Evolutionary conservation across 208 protist species (phyloP).

Genomic region (Entamoeba dispar): DNA sequence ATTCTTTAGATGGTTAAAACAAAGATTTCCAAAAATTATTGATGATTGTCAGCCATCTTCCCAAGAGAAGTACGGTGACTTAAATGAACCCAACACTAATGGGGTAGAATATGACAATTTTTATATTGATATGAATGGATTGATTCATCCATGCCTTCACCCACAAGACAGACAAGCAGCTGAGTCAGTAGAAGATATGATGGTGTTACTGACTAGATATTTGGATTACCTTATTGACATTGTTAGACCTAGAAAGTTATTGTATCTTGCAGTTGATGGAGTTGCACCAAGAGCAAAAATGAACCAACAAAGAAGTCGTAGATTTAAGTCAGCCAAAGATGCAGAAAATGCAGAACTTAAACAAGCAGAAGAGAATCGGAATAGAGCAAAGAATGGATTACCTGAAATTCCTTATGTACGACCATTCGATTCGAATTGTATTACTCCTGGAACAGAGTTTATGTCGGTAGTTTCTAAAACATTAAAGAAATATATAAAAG

Average conservation of each 20-base stretch:
- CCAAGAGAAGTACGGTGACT: background rate
- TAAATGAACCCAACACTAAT: background rate
- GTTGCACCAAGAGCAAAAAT: constrained; percentile 33
- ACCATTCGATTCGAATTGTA: constrained; percentile 11
- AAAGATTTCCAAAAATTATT: constrained; percentile 1
- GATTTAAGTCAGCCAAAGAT: constrained; percentile 20
- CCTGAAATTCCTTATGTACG: background rate
- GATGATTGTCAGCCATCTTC: background rate
- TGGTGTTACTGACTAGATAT: constrained; percentile 72
- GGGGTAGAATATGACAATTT: background rate
- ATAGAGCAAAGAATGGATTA: background rate
- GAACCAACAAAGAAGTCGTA: constrained; percentile 30
- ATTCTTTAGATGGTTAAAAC: background rate
- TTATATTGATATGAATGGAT: constrained; percentile 64
- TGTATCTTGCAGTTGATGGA: constrained; percentile 49
- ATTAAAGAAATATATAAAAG: constrained; percentile 1
- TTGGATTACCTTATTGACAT: constrained; percentile 79
- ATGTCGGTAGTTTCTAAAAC: background rate
- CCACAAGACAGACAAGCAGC: constrained; percentile 61
- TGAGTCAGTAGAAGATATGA: constrained; percentile 63
- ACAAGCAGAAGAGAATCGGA: background rate
- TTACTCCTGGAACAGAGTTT: constrained; percentile 23
- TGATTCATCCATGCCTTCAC: constrained; percentile 96
- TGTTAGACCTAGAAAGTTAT: constrained; percentile 70
- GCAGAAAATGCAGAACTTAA: background rate